Percentiles rank a stretch among this genome's conserved stretches.
These are phyloP conservation scores for Blastomyces emzantsi DNA, from an alignment of 2,329 filamentous ascomycete genomes.

Conservation along the genomic window DNA sequence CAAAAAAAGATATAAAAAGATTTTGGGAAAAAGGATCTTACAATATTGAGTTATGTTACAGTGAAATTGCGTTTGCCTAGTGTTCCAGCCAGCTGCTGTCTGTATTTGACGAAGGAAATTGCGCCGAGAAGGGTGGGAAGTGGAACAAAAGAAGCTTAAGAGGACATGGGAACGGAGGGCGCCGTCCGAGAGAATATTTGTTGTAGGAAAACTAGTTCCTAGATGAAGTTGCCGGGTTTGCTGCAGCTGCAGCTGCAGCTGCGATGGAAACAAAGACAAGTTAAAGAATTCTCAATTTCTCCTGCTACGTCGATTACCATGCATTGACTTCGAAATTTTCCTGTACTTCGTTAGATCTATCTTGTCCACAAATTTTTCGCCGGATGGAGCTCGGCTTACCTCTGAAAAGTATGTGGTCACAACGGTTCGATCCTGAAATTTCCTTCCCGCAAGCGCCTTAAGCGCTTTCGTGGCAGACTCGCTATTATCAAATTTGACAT, in stretches of 20 bases:
- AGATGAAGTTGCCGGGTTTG: background rate
- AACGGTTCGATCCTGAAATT: slow-evolving; percentile 93
- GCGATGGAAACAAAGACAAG: background rate
- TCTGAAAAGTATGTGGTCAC: slow-evolving; percentile 96
- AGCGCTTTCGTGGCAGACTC: slow-evolving; percentile 78
- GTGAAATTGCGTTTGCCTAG: background rate
- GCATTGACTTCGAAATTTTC: slow-evolving; percentile 91
- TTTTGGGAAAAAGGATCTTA: slow-evolving; percentile 7
- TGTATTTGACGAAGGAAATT: slow-evolving; percentile 3
- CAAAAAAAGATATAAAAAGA: background rate
- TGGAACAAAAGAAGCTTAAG: background rate
- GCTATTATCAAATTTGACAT: slow-evolving; percentile 76
- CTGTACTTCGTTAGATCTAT: slow-evolving; percentile 32
- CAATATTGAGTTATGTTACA: slow-evolving; percentile 12
- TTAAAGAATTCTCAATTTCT: background rate
- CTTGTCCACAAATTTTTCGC: background rate
- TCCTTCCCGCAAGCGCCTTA: slow-evolving; percentile 81
- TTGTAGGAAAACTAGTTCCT: background rate
- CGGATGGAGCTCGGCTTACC: slow-evolving; percentile 42
- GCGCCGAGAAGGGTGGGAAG: background rate
- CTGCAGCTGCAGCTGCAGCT: background rate
- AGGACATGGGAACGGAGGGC: background rate
- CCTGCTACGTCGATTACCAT: slow-evolving; percentile 52
- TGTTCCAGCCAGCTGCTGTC: background rate
- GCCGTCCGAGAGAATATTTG: background rate